Evolutionary conservation across 1,139 yeast genomes (phyloP).

Genomic region (Kluyveromyces marxianus): DNA sequence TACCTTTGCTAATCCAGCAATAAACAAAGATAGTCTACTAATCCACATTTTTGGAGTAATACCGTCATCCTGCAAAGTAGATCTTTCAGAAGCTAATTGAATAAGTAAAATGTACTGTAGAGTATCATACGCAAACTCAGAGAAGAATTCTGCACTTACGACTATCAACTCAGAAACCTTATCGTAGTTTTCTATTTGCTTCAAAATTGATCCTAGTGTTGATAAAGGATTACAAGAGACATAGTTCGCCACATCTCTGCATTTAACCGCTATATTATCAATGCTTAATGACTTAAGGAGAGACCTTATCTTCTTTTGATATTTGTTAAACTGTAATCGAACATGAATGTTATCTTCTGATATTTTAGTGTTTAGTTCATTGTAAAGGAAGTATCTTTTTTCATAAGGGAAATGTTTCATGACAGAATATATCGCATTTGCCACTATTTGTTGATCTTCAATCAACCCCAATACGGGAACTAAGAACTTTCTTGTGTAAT

Average conservation of each 20-base stretch:
- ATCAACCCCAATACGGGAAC: constrained; percentile 61
- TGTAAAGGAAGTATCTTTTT: constrained; percentile 71
- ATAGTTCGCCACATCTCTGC: constrained; percentile 70
- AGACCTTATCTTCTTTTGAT: constrained; percentile 79
- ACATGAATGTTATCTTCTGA: constrained; percentile 50
- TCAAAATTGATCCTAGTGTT: constrained; percentile 53
- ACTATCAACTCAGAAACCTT: constrained; percentile 74
- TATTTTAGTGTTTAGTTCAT: constrained; percentile 60
- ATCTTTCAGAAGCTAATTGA: constrained; percentile 64
- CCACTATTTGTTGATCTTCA: constrained; percentile 53
- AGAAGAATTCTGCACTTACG: constrained; percentile 72
- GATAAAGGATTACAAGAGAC: constrained; percentile 79
- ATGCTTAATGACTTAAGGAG: constrained; percentile 80
- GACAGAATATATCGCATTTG: constrained; percentile 53
- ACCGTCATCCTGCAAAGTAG: constrained; percentile 70
- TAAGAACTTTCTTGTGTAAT: constrained; percentile 56
- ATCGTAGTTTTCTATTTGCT: constrained; percentile 86
- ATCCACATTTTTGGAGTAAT: constrained; percentile 80
- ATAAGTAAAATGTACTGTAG: constrained; percentile 66
- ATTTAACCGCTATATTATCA: constrained; percentile 70
- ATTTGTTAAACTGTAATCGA: constrained; percentile 56
- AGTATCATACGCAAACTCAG: constrained; percentile 79
- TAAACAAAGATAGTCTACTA: constrained; percentile 60
- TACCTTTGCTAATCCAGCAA: constrained; percentile 53
- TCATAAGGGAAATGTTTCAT: constrained; percentile 51